These are phyloP conservation scores for Phellopilus nigrolimitatus DNA, from an alignment of 1,284 basidiomycete species.

Conservation along the genomic window DNA sequence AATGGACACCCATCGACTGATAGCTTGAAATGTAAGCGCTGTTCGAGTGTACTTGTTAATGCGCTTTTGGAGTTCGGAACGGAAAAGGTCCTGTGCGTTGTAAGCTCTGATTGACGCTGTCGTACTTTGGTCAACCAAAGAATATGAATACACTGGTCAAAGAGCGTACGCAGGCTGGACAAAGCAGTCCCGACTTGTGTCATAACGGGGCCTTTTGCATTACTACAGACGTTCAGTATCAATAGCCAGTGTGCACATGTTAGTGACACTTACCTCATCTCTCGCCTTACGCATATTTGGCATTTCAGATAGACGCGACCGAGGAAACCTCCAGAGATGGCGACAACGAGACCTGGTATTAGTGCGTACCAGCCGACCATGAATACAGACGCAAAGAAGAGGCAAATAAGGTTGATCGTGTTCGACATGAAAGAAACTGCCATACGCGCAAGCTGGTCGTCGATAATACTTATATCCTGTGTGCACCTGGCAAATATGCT, in stretches of 20 bases:
- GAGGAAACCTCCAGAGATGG: conserved; percentile 16
- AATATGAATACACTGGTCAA: not conserved
- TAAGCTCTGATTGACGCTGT: conserved; percentile 31
- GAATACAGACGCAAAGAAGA: not conserved
- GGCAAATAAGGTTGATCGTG: conserved; percentile 3
- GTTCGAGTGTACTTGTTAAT: conserved; percentile 22
- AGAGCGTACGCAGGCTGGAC: conserved; percentile 30
- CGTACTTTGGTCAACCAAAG: not conserved
- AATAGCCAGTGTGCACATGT: too few relatives aligned
- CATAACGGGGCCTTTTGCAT: conserved; percentile 40
- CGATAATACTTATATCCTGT: conserved; percentile 38
- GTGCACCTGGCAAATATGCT: conserved; percentile 30
- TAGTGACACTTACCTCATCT: conserved; percentile 35
- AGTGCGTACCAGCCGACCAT: conserved; percentile 16
- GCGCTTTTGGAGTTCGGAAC: conserved; percentile 19
- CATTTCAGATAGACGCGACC: conserved; percentile 28
- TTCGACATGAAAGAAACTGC: conserved; percentile 18
- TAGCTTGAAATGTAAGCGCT: conserved; percentile 23
- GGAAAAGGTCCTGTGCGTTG: conserved; percentile 23
- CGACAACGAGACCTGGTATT: conserved; percentile 18
- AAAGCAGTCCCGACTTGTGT: conserved; percentile 40
- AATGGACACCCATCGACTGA: conserved; percentile 23
- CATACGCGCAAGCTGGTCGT: conserved; percentile 28
- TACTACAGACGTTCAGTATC: conserved; percentile 34
- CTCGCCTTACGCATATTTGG: conserved; percentile 13